Percentiles rank a stretch among this genome's conserved stretches.
phyloP scores from a whole-genome alignment of 139 green algal species.

The Chlamydomonas schloesseri region DNA sequence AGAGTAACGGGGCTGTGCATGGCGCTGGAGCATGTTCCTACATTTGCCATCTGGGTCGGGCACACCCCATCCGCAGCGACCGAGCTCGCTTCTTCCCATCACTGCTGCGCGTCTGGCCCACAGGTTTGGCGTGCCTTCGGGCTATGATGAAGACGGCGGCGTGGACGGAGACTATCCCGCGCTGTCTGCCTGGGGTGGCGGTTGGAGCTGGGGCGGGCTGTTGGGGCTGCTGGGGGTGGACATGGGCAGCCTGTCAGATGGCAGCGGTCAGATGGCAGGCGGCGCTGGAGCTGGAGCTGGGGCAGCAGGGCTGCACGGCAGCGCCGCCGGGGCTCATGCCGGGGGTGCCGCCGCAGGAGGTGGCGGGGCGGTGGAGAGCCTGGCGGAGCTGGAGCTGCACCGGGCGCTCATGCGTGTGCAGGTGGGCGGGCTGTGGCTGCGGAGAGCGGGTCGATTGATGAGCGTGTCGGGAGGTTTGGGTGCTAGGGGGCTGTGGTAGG shows the following conservation, averaged over 20 bases:
- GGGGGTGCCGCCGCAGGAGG: too few species aligned
- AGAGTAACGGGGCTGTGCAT: too few species aligned
- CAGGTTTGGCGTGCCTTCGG: not conserved
- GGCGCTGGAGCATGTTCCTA: too few species aligned
- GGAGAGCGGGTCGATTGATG: too few species aligned
- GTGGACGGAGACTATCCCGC: not conserved
- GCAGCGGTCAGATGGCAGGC: not conserved
- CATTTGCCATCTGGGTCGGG: too few species aligned
- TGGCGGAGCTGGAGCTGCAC: not conserved
- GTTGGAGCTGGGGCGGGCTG: not conserved
- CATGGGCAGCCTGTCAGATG: not conserved
- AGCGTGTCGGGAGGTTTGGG: not conserved
- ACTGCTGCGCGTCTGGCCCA: not conserved
- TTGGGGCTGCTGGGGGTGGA: not conserved
- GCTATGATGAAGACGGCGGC: not conserved
- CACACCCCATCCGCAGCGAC: too few species aligned
- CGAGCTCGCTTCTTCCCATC: too few species aligned
- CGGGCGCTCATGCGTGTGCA: not conserved
- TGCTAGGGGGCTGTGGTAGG: not conserved
- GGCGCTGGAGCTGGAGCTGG: too few species aligned
- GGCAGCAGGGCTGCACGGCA: too few species aligned
- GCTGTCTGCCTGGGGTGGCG: not conserved
- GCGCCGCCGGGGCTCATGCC: too few species aligned
- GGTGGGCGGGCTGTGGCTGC: too few species aligned
- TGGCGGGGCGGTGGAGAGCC: not conserved